Base-by-base conservation (phyloP, 768 basidiomycete genomes). In the Chalciporus pseudorubinellus region DNA sequence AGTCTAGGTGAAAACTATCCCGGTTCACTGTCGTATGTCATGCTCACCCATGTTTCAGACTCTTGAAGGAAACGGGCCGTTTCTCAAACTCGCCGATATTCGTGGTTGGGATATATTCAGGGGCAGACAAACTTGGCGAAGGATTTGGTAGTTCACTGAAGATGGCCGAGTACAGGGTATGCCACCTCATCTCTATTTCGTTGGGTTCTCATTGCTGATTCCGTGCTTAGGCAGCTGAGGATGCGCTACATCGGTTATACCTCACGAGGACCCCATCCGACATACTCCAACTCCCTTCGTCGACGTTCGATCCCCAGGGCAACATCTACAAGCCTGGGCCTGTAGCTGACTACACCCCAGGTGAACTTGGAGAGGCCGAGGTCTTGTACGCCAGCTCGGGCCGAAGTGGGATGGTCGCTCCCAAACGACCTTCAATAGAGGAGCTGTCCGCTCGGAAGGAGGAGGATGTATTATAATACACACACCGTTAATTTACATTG, bases 81-180 rank as follows among this genome's bases (percentile, higher is more conserved):
- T 84, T 84, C 58, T 89, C 92, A 1, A 89, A 90, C 59, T 86
- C 92, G 3, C 95, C 97, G 1, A 79, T 95, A 34, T 99, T 89
- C 68, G 88, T 97, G n/a, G 87, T 95, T n/a, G 97, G 93, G 16
- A 87, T 97, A 52, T 98, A 82, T 67, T 90, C 84, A 20, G 92
- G 84, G 36, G 76, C 71, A 51, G 90, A 82, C 66, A 82, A 97
- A 70, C 81, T 99, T 2, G 92, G 95, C 6, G 95, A 99, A 70
- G 94, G 95, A 13, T 92, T 95, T 63, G 97, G 97, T 46, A 87
- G 83, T 58, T 94, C 91, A 3, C 72, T 98, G 48, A 85, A 82
- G 68, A 98, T 98, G 95, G 93, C 93, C 14, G 93, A 98, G 70
- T 95, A 82, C 72, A 77, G 95, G 51, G 93, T 92, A 70, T 46